These are phyloP conservation scores for Jaltomata sinuosa DNA, from an alignment of 257 asterid genomes.

Conservation along the genomic window DNA sequence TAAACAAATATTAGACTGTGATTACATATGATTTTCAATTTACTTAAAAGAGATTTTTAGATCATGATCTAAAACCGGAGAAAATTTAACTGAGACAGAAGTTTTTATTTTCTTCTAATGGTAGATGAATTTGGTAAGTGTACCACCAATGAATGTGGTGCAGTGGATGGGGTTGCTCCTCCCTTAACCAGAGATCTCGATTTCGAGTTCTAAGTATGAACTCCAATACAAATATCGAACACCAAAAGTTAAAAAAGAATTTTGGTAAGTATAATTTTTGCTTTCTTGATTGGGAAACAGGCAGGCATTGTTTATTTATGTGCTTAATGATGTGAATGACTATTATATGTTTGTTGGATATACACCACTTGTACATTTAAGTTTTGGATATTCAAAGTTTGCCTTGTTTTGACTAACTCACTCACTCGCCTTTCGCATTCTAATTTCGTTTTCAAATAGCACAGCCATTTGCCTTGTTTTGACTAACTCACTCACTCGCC, in stretches of 20 bases:
- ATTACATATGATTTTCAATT: no score
- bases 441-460: no score
- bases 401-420: neutral
- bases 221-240: no score
- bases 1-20: no score
- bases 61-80: no score
- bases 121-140: neutral
- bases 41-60: no score
- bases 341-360: neutral
- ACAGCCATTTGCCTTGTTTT: neutral
- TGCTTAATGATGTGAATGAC: neutral
- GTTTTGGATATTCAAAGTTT: neutral
- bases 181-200: no score
- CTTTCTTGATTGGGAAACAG: neutral
- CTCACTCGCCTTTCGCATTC: neutral
- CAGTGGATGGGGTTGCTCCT: no score
- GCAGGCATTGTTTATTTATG: neutral
- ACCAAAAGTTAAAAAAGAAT: no score
- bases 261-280: neutral
- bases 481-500: neutral
- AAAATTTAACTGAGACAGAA: no score
- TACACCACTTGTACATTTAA: neutral
- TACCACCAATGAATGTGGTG: no score
- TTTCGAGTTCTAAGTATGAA: no score
- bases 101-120: neutral